phyloP scores from a whole-genome alignment of 1,139 yeast species.

The Yamadazyma jaroonii region DNA sequence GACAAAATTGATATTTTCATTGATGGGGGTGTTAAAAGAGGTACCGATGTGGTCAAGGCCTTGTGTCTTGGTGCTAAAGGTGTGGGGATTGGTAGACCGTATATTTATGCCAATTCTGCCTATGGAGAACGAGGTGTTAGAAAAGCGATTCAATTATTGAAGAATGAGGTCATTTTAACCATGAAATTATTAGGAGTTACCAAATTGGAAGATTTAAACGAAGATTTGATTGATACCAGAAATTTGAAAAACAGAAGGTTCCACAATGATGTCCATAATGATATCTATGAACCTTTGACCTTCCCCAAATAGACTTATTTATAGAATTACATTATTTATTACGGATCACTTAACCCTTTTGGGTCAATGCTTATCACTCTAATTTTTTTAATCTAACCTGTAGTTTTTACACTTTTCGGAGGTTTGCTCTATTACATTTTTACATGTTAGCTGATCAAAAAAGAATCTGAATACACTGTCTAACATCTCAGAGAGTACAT shows the following conservation, averaged over 20 bases:
- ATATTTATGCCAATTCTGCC: constrained; percentile 44
- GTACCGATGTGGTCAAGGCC: constrained; percentile 53
- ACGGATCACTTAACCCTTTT: no score
- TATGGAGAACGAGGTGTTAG: constrained; percentile 51
- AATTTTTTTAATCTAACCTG: no score
- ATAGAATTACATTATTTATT: no score
- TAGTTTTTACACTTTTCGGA: no score
- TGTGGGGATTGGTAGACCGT: constrained; percentile 52
- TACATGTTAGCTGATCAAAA: no score
- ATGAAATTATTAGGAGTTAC: constrained; percentile 47
- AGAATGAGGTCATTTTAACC: constrained; percentile 42
- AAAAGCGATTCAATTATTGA: constrained; percentile 40
- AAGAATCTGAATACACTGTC: no score
- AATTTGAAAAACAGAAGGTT: constrained; percentile 5
- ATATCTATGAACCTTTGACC: constrained; percentile 29
- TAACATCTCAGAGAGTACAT: no score
- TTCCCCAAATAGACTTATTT: constrained; percentile 16
- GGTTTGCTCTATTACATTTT: no score
- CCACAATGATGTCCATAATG: constrained; percentile 26
- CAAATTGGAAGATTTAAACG: constrained; percentile 32
- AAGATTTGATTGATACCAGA: constrained; percentile 16
- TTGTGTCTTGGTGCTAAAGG: constrained; percentile 57
- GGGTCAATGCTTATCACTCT: no score
- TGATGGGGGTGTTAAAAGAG: constrained; percentile 58
- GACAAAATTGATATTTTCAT: constrained; percentile 42